phyloP scores from a whole-genome alignment of 148 eudicot species.

The Salicornia ramosissima region DNA sequence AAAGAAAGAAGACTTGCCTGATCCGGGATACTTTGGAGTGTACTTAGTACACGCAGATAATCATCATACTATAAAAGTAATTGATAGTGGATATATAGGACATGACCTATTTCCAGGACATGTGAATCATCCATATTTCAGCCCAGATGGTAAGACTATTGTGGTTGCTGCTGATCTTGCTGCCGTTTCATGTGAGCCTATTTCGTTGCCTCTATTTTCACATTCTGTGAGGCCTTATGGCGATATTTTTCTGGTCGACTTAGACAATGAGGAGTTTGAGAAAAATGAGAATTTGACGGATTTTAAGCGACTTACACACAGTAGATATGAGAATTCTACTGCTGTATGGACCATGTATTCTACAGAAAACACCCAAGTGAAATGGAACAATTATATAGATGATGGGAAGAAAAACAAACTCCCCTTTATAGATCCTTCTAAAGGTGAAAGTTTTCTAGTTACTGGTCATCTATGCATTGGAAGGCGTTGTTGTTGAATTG shows the following conservation, averaged over 20 bases:
- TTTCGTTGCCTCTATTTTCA: neutral
- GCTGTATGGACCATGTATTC: slow-evolving; percentile 9
- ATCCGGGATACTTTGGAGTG: slow-evolving; percentile 16
- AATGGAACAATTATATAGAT: neutral
- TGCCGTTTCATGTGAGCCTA: slow-evolving; percentile 15
- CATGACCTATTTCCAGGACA: slow-evolving; percentile 9
- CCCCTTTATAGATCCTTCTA: neutral
- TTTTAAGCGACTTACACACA: slow-evolving; percentile 11
- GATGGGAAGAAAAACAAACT: neutral
- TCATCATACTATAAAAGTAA: slow-evolving; percentile 6
- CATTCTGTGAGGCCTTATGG: slow-evolving; percentile 14
- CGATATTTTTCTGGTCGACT: neutral
- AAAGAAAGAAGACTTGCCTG: neutral
- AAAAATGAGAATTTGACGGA: slow-evolving; percentile 1
- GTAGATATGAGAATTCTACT: slow-evolving; percentile 16
- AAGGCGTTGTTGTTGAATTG: neutral
- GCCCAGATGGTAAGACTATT: slow-evolving; percentile 21
- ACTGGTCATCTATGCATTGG: slow-evolving; percentile 1
- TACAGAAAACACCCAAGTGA: neutral
- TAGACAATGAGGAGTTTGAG: neutral
- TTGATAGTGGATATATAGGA: slow-evolving; percentile 7
- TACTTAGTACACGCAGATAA: neutral
- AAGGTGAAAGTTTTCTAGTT: neutral
- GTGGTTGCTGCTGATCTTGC: slow-evolving; percentile 16
- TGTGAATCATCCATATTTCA: slow-evolving; percentile 17